Conservation (phyloP, 805 yeast genomes). For the Kodamaea hsintzibuensis region DNA sequence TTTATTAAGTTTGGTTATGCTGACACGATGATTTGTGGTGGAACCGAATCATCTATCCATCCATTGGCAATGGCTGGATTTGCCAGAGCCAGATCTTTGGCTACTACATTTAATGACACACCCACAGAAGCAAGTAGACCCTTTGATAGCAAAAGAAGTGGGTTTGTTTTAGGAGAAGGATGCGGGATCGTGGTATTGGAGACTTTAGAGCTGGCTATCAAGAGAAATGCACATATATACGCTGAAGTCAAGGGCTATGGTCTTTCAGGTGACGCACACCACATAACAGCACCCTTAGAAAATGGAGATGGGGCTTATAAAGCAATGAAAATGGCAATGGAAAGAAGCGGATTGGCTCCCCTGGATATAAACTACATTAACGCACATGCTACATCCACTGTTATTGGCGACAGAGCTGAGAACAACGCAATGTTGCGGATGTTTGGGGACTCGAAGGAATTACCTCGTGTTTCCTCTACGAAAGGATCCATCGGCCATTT, state of each 20-base stretch:
- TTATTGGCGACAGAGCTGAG: constrained; percentile 87
- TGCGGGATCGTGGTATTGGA: constrained; percentile 81
- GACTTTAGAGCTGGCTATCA: constrained; percentile 69
- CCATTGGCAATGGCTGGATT: constrained; percentile 90
- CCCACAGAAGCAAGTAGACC: constrained; percentile 81
- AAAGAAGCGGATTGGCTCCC: constrained; percentile 48
- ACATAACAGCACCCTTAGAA: constrained; percentile 86
- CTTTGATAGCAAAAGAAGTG: constrained; percentile 74
- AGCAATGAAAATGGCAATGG: constrained; percentile 79
- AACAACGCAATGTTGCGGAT: constrained; percentile 63
- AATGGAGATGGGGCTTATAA: constrained; percentile 82
- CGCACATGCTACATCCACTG: constrained; percentile 96
- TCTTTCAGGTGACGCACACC: constrained; percentile 85
- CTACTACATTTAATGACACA: constrained; percentile 57
- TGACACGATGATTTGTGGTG: constrained; percentile 91
- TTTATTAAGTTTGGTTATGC: constrained; percentile 79
- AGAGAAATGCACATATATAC: constrained; percentile 59
- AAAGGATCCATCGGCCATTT: constrained; percentile 94
- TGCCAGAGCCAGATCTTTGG: constrained; percentile 82
- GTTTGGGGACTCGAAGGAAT: constrained; percentile 25
- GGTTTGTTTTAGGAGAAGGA: constrained; percentile 95
- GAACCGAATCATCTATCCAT: constrained; percentile 83
- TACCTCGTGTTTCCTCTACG: constrained; percentile 68
- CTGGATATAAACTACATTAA: constrained; percentile 71
- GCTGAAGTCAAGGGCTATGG: constrained; percentile 91